Percentiles rank a stretch among this genome's conserved stretches.
phyloP scores from a whole-genome alignment of 164 flowering plant genomes.

The Macadamia tetraphylla region DNA sequence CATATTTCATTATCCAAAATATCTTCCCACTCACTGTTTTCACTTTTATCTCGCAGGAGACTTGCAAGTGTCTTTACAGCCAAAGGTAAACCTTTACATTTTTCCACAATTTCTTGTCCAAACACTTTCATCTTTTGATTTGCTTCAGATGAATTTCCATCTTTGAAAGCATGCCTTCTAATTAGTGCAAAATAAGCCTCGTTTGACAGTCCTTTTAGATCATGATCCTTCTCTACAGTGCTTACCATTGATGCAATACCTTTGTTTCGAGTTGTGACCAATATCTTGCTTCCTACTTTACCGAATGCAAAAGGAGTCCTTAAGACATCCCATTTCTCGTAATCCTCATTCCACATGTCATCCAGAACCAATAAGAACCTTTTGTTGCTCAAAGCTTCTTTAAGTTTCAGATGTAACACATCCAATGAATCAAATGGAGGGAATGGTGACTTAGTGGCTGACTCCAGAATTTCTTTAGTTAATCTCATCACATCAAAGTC shows the following conservation, averaged over 20 bases:
- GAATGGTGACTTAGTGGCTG: background rate
- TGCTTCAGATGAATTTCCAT: background rate
- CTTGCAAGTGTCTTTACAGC: constrained; percentile 23
- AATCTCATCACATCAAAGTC: constrained; percentile 1
- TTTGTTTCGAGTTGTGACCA: constrained; percentile 25
- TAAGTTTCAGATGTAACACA: background rate
- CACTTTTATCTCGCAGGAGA: constrained; percentile 9
- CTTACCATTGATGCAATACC: constrained; percentile 13
- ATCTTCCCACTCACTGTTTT: constrained; percentile 12
- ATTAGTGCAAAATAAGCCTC: constrained; percentile 27
- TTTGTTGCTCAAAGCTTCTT: background rate
- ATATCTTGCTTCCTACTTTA: constrained; percentile 22
- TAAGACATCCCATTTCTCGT: constrained; percentile 16
- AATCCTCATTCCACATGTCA: constrained; percentile 11
- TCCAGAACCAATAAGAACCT: constrained; percentile 9
- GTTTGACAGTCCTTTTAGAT: constrained; percentile 10
- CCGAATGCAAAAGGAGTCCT: constrained; percentile 14
- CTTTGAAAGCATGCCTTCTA: constrained; percentile 16
- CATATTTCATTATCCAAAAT: constrained; percentile 18
- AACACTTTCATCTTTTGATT: constrained; percentile 5
- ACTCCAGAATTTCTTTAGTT: background rate
- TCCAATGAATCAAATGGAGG: background rate
- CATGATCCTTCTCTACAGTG: background rate
- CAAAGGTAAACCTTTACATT: constrained; percentile 33
- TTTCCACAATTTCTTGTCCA: constrained; percentile 19